Evolutionary conservation across 2,329 filamentous ascomycete species (phyloP).

Genomic region (Colletotrichum cuscutae): DNA sequence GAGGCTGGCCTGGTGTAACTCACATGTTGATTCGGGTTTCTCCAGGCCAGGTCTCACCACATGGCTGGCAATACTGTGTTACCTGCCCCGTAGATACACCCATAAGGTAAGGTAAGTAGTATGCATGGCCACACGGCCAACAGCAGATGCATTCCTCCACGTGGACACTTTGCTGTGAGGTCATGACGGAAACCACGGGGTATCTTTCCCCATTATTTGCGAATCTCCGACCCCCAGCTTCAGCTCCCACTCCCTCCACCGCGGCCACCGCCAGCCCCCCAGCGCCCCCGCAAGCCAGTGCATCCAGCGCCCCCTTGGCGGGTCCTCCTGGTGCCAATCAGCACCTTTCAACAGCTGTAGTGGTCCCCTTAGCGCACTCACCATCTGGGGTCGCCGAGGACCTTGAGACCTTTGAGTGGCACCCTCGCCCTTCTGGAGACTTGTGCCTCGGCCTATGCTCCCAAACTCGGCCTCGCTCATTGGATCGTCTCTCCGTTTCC

Average conservation of each 20-base stretch:
- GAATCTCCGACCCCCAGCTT: conserved; percentile 32
- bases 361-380: conserved; percentile 6
- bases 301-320: conserved; percentile 20
- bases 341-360: not conserved
- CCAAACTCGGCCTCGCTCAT: conserved; percentile 25
- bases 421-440: conserved; percentile 15
- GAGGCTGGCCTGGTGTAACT: not conserved
- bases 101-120: no score
- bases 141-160: not conserved
- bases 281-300: conserved; percentile 29
- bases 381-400: conserved; percentile 34
- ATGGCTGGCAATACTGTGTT: no score
- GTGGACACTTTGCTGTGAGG: conserved; percentile 29
- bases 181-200: conserved; percentile 28
- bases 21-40: not conserved
- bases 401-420: conserved; percentile 28
- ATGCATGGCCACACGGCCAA: not conserved
- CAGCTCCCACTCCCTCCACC: conserved; percentile 15
- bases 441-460: conserved; percentile 34
- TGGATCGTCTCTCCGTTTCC: conserved; percentile 14
- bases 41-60: not conserved
- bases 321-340: conserved; percentile 9
- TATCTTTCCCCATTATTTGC: conserved; percentile 16
- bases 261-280: conserved; percentile 14
- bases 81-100: no score